Base-by-base conservation (phyloP, 768 basidiomycete genomes). In the Panellus pusillus region DNA sequence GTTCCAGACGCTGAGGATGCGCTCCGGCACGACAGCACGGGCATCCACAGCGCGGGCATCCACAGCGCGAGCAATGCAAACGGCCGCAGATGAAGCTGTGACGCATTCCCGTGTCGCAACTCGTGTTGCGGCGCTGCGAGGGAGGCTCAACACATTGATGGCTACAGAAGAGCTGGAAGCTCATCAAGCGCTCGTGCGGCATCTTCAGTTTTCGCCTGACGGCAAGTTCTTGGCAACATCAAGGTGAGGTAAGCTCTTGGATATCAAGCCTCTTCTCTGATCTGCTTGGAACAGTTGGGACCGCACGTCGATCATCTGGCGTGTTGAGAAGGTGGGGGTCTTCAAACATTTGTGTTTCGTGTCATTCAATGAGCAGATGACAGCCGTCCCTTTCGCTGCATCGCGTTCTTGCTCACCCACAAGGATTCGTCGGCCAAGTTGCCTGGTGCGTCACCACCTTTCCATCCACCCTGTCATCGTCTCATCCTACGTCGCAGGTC, bases 191-290 rank as follows among this genome's bases (percentile, higher is more conserved):
- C 77, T 89, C 24, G 87, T 91, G 15, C 68, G 83, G 48, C 84
- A 89, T 66, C 65, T 91, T 62, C 83, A 89, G 65, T 91, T 90
- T 70, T 88, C 86, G 1, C 87, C 87, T 1, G 81, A 89, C 66
- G 89, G 89, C 17, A 82, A 77, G 64, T 87, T 79, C 62, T 65
- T 91, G 60, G 89, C 87, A 3, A 89, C 87, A 4, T 86, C 86
- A 27, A 86, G 85, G 80, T 84, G 61, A 44, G 70, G 1, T 31
- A 31, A 15, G 17, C 19, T 5, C 41, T 41, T 52, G 32, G 14
- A 35, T 37, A n/a, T 20, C 32, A 7, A 35, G 9, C 12, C 11
- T 9, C 41, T 46, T 13, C 35, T 31, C 32, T 55, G 35, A 41
- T 47, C 35, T 18, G 48, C n/a, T n/a, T 8, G 3, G 8, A 28